phyloP scores from a whole-genome alignment of 345 rosid species.

The Firmiana major region DNA sequence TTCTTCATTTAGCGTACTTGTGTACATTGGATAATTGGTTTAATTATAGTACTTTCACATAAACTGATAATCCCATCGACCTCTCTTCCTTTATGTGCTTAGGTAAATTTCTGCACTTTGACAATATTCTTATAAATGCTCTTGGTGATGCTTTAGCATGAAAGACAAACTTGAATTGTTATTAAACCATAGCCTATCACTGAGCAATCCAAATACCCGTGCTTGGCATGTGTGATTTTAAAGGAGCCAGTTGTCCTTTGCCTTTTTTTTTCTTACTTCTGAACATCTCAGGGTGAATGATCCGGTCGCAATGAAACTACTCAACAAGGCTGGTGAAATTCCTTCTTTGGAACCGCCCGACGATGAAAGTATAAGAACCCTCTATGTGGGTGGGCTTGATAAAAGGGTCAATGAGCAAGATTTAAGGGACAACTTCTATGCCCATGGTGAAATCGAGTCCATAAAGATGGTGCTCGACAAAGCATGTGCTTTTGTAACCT shows the following conservation, averaged over 20 bases:
- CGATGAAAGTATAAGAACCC: slow-evolving; percentile 86
- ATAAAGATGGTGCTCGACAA: slow-evolving; percentile 79
- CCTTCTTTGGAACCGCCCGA: slow-evolving; percentile 88
- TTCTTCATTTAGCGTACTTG: no score
- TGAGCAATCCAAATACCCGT: no score
- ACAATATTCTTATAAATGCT: no score
- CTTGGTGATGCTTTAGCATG: no score
- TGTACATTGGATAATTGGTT: no score
- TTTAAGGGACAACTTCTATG: slow-evolving; percentile 81
- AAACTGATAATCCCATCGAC: no score
- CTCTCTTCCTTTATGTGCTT: no score
- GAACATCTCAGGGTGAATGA: slow-evolving; percentile 67
- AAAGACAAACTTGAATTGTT: no score
- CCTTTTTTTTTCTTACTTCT: neutral
- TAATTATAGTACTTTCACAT: no score
- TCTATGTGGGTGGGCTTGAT: slow-evolving; percentile 88
- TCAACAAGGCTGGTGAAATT: slow-evolving; percentile 96
- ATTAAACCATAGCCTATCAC: neutral
- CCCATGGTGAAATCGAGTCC: slow-evolving; percentile 89
- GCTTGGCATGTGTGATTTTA: no score
- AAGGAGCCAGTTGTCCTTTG: neutral
- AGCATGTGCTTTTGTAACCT: slow-evolving; percentile 86
- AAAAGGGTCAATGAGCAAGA: slow-evolving; percentile 83
- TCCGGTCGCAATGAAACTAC: slow-evolving; percentile 89
- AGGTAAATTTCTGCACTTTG: no score